Percentiles rank a stretch among this genome's conserved stretches.
These are phyloP conservation scores for Dipodascus geniculatus DNA, from an alignment of 805 yeast species.

Conservation along the genomic window DNA sequence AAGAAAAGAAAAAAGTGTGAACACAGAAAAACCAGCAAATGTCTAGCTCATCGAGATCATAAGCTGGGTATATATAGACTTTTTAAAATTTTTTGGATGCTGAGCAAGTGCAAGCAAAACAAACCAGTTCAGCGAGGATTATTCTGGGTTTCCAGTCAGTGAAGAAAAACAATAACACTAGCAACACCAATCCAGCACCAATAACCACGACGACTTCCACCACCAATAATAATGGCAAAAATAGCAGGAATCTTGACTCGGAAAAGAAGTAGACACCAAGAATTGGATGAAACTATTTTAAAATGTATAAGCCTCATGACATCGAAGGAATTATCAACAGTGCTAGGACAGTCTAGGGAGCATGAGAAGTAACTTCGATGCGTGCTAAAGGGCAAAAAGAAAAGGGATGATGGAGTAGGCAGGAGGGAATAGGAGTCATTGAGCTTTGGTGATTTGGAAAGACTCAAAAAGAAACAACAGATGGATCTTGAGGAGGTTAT, in stretches of 20 bases:
- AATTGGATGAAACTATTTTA: background rate
- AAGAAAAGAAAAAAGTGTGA: background rate
- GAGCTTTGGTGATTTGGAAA: too few relatives aligned
- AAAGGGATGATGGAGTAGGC: background rate
- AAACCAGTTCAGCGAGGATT: background rate
- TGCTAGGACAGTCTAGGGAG: background rate
- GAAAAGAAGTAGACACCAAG: background rate
- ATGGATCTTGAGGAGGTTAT: too few relatives aligned
- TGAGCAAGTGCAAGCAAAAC: background rate
- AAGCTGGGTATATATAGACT: background rate
- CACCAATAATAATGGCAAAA: background rate
- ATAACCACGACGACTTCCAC: too few relatives aligned
- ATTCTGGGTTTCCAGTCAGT: background rate
- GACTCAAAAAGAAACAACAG: too few relatives aligned
- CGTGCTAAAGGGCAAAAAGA: background rate
- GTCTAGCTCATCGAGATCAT: background rate
- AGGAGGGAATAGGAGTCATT: too few relatives aligned
- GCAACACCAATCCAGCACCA: too few relatives aligned
- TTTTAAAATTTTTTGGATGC: too few relatives aligned
- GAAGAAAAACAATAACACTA: too few relatives aligned
- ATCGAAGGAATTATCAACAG: background rate
- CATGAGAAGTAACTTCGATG: background rate
- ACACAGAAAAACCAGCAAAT: background rate
- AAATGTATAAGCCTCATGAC: conserved; percentile 1
- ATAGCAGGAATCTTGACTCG: background rate